Percentiles rank a stretch among this genome's conserved stretches.
Conservation (phyloP, 257 asterid species). For the Mitragyna speciosa region DNA sequence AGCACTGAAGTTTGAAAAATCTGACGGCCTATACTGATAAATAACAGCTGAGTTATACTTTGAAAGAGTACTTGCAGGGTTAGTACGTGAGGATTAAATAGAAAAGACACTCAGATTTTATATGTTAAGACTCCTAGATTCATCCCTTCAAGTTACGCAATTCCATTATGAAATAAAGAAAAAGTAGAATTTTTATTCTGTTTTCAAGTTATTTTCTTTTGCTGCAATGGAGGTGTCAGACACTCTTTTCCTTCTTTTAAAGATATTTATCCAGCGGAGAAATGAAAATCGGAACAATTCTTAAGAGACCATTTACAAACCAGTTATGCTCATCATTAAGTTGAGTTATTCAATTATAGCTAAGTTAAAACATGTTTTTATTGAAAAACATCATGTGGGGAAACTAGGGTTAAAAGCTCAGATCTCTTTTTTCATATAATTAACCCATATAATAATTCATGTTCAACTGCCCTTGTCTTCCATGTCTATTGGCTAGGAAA, state of each 20-base stretch:
- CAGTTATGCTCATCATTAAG: too few species aligned
- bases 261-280: neutral
- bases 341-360: too few species aligned
- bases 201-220: neutral
- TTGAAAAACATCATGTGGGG: too few species aligned
- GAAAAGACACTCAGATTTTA: too few species aligned
- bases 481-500: neutral
- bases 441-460: too few species aligned
- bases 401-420: too few species aligned
- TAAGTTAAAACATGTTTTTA: too few species aligned
- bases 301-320: too few species aligned
- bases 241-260: neutral
- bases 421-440: neutral
- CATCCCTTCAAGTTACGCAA: neutral
- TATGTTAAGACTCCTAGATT: neutral
- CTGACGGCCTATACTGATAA: neutral
- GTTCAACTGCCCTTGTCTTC: neutral
- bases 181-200: neutral
- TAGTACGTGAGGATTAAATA: neutral
- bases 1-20: neutral
- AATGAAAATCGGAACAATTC: too few species aligned
- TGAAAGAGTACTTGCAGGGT: neutral
- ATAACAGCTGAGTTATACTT: neutral
- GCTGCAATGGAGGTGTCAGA: neutral
- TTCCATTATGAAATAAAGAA: neutral